Evolutionary conservation across 2,329 filamentous ascomycete species (phyloP).

Genomic region (Talaromyces amestolkiae): DNA sequence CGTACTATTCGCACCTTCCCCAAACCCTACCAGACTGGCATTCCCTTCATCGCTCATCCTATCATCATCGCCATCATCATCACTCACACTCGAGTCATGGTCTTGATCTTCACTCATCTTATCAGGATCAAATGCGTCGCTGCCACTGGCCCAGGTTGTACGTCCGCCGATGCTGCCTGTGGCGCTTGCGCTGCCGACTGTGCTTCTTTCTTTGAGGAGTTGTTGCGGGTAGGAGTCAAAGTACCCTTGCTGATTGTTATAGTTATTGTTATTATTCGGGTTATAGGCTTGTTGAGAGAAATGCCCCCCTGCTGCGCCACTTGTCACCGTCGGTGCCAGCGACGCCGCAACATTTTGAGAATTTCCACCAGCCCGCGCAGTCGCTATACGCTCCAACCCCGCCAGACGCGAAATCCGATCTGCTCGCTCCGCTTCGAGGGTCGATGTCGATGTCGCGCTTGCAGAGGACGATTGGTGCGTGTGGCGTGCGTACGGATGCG

Average conservation of each 20-base stretch:
- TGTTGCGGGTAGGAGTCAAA: constrained; percentile 71
- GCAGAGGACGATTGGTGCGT: constrained; percentile 56
- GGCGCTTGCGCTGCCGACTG: constrained; percentile 85
- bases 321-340: not conserved
- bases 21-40: constrained; percentile 84
- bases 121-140: constrained; percentile 54
- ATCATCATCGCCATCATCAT: constrained; percentile 2
- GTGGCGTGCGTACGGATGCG: constrained; percentile 58
- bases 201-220: constrained; percentile 71
- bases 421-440: constrained; percentile 84
- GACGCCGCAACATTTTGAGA: constrained; percentile 19
- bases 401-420: constrained; percentile 93
- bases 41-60: constrained; percentile 83
- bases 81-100: constrained; percentile 62
- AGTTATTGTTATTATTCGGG: not conserved
- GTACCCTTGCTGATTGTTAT: constrained; percentile 60
- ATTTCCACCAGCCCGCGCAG: constrained; percentile 58
- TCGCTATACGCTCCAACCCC: constrained; percentile 82
- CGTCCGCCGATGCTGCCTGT: constrained; percentile 69
- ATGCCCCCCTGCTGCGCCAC: not conserved
- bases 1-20: constrained; percentile 84
- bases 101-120: constrained; percentile 65
- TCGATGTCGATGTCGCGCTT: constrained; percentile 63
- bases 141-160: constrained; percentile 65
- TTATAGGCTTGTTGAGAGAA: not conserved